These are phyloP conservation scores for Colletotrichum lini DNA, from an alignment of 2,329 filamentous ascomycete species.

Conservation along the genomic window DNA sequence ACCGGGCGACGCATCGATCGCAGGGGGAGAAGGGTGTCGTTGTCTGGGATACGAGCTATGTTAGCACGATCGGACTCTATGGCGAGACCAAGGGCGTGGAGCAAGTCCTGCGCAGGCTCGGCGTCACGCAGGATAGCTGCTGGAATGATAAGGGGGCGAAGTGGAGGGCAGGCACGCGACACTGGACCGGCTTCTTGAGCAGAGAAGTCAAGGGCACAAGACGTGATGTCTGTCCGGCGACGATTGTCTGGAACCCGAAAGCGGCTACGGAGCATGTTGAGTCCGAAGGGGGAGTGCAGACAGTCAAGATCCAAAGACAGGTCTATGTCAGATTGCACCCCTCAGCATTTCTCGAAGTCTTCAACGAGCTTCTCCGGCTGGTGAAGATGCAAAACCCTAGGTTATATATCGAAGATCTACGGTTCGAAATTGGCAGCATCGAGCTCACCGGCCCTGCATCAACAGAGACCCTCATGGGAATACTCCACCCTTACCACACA, in stretches of 20 bases:
- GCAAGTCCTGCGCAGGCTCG: constrained; percentile 76
- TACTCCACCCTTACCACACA: constrained; percentile 70
- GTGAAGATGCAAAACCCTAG: constrained; percentile 73
- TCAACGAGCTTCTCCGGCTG: constrained; percentile 72
- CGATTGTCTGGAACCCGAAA: constrained; percentile 80
- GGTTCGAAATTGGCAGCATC: constrained; percentile 76
- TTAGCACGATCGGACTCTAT: constrained; percentile 85
- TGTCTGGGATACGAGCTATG: constrained; percentile 95
- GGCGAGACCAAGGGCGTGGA: constrained; percentile 76
- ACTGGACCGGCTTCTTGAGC: constrained; percentile 65
- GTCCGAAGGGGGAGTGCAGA: constrained; percentile 43
- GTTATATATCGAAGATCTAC: constrained; percentile 76
- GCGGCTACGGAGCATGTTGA: constrained; percentile 43
- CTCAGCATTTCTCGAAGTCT: constrained; percentile 80
- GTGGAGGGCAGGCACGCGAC: constrained; percentile 73
- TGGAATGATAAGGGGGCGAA: constrained; percentile 77
- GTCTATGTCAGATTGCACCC: constrained; percentile 86
- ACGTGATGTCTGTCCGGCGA: constrained; percentile 78
- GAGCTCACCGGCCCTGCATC: constrained; percentile 77
- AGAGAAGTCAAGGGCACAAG: constrained; percentile 67
- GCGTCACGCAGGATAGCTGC: constrained; percentile 70
- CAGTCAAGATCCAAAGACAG: constrained; percentile 53
- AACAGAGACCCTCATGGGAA: constrained; percentile 81
- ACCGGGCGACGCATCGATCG: constrained; percentile 87
- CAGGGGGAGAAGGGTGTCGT: constrained; percentile 82